phyloP scores from a whole-genome alignment of 2,329 filamentous ascomycete genomes.

The Phialophora tarda region DNA sequence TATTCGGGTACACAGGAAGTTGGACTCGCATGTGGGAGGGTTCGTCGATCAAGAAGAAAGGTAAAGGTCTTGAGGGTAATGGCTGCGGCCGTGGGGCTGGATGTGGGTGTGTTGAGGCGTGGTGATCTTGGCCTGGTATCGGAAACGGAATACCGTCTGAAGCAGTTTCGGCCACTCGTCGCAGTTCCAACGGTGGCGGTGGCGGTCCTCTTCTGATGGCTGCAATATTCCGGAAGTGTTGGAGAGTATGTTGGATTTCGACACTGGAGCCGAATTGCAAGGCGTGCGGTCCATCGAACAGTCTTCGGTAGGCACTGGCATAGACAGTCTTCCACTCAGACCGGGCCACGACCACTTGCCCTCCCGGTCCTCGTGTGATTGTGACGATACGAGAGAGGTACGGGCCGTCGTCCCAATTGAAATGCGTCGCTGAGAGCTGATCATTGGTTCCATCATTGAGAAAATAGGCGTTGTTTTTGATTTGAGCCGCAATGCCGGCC shows the following conservation, averaged over 20 bases:
- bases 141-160: not conserved
- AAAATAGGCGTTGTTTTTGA: not conserved
- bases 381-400: not conserved
- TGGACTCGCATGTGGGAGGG: not conserved
- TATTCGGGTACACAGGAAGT: not conserved
- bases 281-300: constrained; percentile 5
- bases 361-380: not conserved
- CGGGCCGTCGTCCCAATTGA: not conserved
- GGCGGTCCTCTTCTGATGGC: not conserved
- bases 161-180: not conserved
- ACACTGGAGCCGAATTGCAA: not conserved
- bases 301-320: not conserved
- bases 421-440: not conserved
- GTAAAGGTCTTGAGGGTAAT: not conserved
- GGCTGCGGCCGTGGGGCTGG: too few relatives aligned
- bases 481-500: not conserved
- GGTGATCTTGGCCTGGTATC: not conserved
- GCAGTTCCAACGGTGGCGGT: too few relatives aligned
- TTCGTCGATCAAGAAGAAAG: constrained; percentile 2
- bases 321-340: not conserved
- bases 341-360: not conserved
- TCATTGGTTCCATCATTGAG: not conserved
- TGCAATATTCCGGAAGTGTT: not conserved
- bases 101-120: not conserved
- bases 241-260: constrained; percentile 1